Evolutionary conservation across 2,329 filamentous ascomycete species (phyloP).

Genomic region (Stachybotrys chlorohalonatus): DNA sequence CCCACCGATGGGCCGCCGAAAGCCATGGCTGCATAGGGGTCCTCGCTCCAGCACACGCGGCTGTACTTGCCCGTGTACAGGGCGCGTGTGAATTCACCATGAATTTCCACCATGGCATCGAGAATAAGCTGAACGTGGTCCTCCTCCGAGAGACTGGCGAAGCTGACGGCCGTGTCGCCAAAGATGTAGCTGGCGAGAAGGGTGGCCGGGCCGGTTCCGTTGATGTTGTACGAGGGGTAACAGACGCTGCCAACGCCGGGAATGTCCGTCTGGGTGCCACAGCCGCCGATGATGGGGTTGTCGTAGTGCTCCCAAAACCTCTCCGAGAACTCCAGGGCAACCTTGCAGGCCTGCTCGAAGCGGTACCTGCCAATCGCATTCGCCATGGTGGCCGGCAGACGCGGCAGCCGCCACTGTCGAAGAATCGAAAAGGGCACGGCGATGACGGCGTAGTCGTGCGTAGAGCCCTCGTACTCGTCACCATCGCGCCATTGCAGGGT

Average conservation of each 20-base stretch:
- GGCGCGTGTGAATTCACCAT: conserved; percentile 2
- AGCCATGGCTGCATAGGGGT: conserved; percentile 17
- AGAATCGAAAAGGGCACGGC: conserved; percentile 56
- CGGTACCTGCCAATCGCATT: conserved; percentile 36
- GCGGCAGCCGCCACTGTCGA: conserved; percentile 50
- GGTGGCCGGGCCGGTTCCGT: conserved; percentile 51
- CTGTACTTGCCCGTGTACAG: conserved; percentile 4
- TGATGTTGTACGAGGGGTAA: conserved; percentile 60
- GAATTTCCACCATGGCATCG: conserved; percentile 3
- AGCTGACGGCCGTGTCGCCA: conserved; percentile 26
- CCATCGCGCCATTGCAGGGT: conserved; percentile 47
- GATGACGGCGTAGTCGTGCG: conserved; percentile 60
- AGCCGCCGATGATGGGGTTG: conserved; percentile 54
- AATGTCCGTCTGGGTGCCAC: conserved; percentile 47
- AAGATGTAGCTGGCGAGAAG: conserved; percentile 52
- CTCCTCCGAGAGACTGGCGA: conserved; percentile 40
- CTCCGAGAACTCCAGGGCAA: conserved; percentile 59
- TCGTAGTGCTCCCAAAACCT: conserved; percentile 48
- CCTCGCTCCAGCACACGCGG: conserved; percentile 1
- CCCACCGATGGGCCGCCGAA: conserved; percentile 54
- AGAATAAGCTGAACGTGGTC: conserved; percentile 23
- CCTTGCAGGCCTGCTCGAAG: conserved; percentile 41
- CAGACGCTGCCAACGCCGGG: conserved; percentile 52
- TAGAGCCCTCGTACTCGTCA: conserved; percentile 31
- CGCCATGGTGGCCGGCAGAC: conserved; percentile 28